A percentile compares a stretch with the other conserved stretches of the same genome.
These are phyloP conservation scores for Entomortierella parvispora DNA, from an alignment of 192 early-diverging fungal genomes.

Conservation along the genomic window DNA sequence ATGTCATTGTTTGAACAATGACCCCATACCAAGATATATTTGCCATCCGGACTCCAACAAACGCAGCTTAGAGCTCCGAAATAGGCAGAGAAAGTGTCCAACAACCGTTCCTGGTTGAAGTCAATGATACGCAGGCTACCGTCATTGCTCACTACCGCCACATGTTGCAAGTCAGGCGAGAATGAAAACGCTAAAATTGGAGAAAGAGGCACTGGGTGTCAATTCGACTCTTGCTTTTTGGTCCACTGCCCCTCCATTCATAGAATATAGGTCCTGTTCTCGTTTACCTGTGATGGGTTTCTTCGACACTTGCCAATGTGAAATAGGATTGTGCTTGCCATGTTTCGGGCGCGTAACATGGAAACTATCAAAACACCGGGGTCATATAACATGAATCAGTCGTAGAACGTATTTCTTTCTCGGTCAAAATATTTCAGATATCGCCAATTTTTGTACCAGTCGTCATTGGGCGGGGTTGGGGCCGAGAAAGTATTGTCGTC, in stretches of 20 bases:
- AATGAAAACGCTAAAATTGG: conserved; percentile 73
- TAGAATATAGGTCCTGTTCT: too few relatives aligned
- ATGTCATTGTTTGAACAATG: not conserved
- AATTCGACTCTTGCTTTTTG: not conserved
- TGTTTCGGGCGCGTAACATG: conserved; percentile 67
- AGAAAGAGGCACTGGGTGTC: not conserved
- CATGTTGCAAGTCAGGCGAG: conserved; percentile 83
- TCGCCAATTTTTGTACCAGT: conserved; percentile 34
- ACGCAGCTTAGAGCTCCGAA: conserved; percentile 91
- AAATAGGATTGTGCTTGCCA: conserved; percentile 82
- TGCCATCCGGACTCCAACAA: conserved; percentile 91
- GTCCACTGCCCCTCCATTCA: too few relatives aligned
- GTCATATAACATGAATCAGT: not conserved
- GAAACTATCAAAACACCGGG: conserved; percentile 52
- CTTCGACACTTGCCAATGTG: conserved; percentile 80
- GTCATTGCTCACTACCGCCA: conserved; percentile 85
- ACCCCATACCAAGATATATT: conserved; percentile 70
- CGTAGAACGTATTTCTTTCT: too few relatives aligned
- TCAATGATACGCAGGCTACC: conserved; percentile 84
- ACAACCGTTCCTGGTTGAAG: conserved; percentile 73
- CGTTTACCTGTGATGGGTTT: conserved; percentile 79
- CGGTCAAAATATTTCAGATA: too few relatives aligned
- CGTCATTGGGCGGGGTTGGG: conserved; percentile 27
- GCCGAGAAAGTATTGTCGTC: conserved; percentile 75
- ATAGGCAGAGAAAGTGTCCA: conserved; percentile 82